Percentiles rank a stretch among this genome's conserved stretches.
These are phyloP conservation scores for Coemansia sp. DNA, from an alignment of 192 early-diverging fungal species.

Conservation along the genomic window DNA sequence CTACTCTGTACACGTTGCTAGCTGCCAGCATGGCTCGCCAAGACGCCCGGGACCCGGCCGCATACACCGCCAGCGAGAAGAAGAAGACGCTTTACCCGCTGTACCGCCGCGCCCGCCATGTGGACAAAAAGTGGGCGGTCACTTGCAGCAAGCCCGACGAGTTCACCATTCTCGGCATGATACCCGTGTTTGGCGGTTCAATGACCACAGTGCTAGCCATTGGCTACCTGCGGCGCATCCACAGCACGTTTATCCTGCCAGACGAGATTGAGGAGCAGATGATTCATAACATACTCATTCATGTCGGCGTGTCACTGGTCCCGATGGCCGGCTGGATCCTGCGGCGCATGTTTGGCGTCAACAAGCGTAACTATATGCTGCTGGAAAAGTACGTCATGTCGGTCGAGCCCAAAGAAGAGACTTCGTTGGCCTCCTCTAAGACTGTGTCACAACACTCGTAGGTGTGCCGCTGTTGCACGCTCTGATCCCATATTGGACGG, in stretches of 20 bases:
- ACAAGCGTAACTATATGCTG: slow-evolving; percentile 31
- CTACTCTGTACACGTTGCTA: too few relatives aligned
- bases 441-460: too few relatives aligned
- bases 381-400: slow-evolving; percentile 31
- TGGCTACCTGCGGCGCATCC: slow-evolving; percentile 22
- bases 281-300: slow-evolving; percentile 15
- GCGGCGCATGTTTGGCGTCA: slow-evolving; percentile 25
- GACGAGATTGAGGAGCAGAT: slow-evolving; percentile 14
- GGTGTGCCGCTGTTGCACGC: too few relatives aligned
- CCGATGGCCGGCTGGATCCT: slow-evolving; percentile 36
- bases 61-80: slow-evolving; percentile 6
- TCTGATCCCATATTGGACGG: too few relatives aligned
- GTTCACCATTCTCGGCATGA: slow-evolving; percentile 21
- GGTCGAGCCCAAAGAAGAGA: neutral
- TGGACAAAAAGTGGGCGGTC: too few relatives aligned
- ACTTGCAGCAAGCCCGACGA: slow-evolving; percentile 23
- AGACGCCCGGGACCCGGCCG: neutral
- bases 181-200: slow-evolving; percentile 26
- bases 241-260: slow-evolving; percentile 14
- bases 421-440: neutral
- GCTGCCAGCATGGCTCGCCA: too few relatives aligned
- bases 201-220: slow-evolving; percentile 27
- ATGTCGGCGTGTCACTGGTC: slow-evolving; percentile 21
- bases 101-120: slow-evolving; percentile 13
- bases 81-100: slow-evolving; percentile 23